These are phyloP conservation scores for Suillus alpinus DNA, from an alignment of 768 basidiomycete genomes.

Conservation along the genomic window DNA sequence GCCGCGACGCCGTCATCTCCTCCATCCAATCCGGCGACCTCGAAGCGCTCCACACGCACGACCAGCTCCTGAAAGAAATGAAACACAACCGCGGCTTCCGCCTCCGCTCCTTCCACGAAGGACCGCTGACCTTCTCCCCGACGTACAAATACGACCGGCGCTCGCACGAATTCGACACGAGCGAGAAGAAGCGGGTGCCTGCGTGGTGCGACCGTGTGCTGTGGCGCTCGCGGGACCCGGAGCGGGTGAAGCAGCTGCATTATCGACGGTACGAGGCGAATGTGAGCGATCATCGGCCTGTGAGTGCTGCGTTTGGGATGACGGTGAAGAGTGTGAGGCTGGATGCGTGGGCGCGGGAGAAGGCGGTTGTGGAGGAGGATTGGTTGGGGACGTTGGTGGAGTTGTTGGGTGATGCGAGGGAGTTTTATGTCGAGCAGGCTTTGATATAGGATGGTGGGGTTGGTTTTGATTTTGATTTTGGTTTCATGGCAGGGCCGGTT, in stretches of 20 bases:
- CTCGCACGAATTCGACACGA: conserved; percentile 79
- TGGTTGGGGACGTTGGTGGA: conserved; percentile 44
- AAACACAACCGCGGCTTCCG: conserved; percentile 85
- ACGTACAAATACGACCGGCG: conserved; percentile 94
- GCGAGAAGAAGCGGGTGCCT: conserved; percentile 84
- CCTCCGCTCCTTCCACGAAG: conserved; percentile 79
- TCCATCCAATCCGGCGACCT: conserved; percentile 69
- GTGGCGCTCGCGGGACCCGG: conserved; percentile 59
- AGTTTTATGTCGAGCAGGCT: conserved; percentile 34
- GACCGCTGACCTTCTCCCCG: conserved; percentile 77
- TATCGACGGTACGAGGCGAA: conserved; percentile 85
- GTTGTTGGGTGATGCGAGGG: conserved; percentile 28
- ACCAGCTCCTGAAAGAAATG: conserved; percentile 90
- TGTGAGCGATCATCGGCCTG: conserved; percentile 87
- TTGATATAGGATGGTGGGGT: conserved; percentile 19
- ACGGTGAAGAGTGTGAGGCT: conserved; percentile 70
- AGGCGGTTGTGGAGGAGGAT: conserved; percentile 49
- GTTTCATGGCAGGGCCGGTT: neutral
- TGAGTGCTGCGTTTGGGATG: conserved; percentile 75
- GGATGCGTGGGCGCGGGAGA: conserved; percentile 55
- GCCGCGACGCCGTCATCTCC: conserved; percentile 77
- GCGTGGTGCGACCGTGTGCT: conserved; percentile 98
- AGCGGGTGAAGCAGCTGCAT: conserved; percentile 60
- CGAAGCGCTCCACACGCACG: conserved; percentile 62
- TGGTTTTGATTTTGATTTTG: neutral